A percentile compares a stretch with the other conserved stretches of the same genome.
phyloP scores from a whole-genome alignment of 2,329 filamentous ascomycete species.

The Colletotrichum echinochloae region DNA sequence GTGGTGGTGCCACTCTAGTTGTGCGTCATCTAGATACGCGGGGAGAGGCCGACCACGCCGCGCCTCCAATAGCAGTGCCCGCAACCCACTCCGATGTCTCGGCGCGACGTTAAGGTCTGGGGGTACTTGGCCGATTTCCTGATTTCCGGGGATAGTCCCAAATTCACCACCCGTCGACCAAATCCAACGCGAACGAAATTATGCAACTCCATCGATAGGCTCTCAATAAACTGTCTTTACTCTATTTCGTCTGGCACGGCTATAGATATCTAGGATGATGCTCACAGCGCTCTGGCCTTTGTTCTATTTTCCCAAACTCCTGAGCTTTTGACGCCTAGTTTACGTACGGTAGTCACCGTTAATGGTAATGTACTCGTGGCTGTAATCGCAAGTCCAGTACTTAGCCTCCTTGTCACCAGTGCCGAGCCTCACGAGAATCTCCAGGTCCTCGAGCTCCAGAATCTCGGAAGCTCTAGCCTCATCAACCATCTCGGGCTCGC shows the following conservation, averaged over 20 bases:
- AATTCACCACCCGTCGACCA: neutral
- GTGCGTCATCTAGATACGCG: conserved; percentile 6
- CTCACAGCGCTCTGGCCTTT: neutral
- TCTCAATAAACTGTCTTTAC: neutral
- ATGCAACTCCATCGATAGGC: neutral
- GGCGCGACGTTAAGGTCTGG: conserved; percentile 25
- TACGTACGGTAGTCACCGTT: conserved; percentile 75
- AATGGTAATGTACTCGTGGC: conserved; percentile 81
- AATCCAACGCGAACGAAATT: neutral
- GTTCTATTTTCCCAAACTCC: neutral
- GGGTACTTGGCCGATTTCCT: neutral
- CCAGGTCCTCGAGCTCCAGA: conserved; percentile 80
- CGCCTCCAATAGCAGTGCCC: conserved; percentile 24
- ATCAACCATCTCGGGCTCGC: conserved; percentile 83
- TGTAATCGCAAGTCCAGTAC: conserved; percentile 90
- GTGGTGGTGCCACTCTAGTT: conserved; percentile 29
- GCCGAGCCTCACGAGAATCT: conserved; percentile 80
- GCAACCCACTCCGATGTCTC: conserved; percentile 28
- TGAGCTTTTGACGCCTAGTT: neutral
- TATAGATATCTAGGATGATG: conserved; percentile 4
- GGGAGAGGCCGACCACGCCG: conserved; percentile 16
- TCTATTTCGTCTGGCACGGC: conserved; percentile 4
- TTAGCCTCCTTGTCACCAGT: conserved; percentile 76
- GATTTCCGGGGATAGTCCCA: conserved; percentile 6
- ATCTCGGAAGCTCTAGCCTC: conserved; percentile 83